Evolutionary conservation across 2,329 filamentous ascomycete genomes (phyloP).

Genomic region (Hypoxylon sp.): DNA sequence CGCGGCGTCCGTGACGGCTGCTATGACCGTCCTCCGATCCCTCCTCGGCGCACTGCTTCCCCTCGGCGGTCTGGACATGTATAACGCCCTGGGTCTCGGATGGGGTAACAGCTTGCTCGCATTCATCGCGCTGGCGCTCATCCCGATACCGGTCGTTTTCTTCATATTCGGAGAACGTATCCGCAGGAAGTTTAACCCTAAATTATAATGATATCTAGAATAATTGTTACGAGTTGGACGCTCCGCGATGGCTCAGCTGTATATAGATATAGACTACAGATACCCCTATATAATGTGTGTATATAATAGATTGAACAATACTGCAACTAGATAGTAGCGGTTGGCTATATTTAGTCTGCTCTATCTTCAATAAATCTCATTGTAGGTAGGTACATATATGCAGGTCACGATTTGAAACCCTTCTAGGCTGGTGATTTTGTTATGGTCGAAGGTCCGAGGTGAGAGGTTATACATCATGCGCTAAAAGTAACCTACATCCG

Average conservation of each 20-base stretch:
- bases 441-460: no score
- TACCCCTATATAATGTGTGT: constrained; percentile 15
- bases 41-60: constrained; percentile 56
- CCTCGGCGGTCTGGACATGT: constrained; percentile 56
- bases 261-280: constrained; percentile 27
- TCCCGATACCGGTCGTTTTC: constrained; percentile 42
- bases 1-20: constrained; percentile 57
- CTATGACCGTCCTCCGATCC: constrained; percentile 55
- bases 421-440: not conserved
- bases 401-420: no score
- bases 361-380: no score
- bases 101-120: constrained; percentile 59
- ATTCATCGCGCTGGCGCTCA: constrained; percentile 54
- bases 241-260: not conserved
- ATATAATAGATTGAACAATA: constrained; percentile 10
- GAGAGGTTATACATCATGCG: no score
- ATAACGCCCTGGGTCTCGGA: constrained; percentile 55
- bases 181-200: constrained; percentile 37
- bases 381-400: no score
- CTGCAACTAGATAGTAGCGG: not conserved
- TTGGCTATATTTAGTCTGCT: no score
- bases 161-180: constrained; percentile 42
- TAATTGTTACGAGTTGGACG: not conserved
- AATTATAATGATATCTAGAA: constrained; percentile 23
- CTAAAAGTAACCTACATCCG: no score